Base-by-base conservation (phyloP, 805 yeast species). In the Yamadazyma scolyti region DNA sequence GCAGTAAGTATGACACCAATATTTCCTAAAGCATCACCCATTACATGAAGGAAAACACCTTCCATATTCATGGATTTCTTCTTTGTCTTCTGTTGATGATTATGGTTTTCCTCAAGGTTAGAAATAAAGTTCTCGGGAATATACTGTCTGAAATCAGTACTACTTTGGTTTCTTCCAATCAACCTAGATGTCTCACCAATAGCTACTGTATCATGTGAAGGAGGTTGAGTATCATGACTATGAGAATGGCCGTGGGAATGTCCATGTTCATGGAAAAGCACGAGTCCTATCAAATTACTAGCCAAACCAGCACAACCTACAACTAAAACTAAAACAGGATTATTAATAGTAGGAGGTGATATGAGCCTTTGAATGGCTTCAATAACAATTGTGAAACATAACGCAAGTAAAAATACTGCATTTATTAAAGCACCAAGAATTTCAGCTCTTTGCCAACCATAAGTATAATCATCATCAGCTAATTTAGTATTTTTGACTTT, bases 391-490 rank as follows among this genome's bases (percentile, higher is more conserved):
- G 96, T 80, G 51, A 93, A 80, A 54, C 98, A 90, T 40, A 90
- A 71, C 1, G 97, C 97, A 43, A 93, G 68, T 43, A 90, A 58
- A 48, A 93, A 93, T 7, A 93, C 96, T 3, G 96, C 96, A 52
- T 90, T 90, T 44, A 90, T 75, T 37, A 90, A 70, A 6, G 97
- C 98, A 34, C 98, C 98, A 39, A 90, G 68, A 31, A 90, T 89
- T 58, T 90, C 98, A 4, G 97, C 97, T 45, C 98, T 73, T 57
- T 90, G 95, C 95, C 97, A 87, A 11, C 98, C 98, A 50, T 93
- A 90, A 2, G 97, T 93, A 62, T 85, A 90, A 36, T 79, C 80
- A 3, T 93, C 81, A 54, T 87, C 93, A 1, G 96, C 93, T 17
- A 79, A 77, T 48, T 78, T 75, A 23, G 76, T 77, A 46, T 82